Conservation (phyloP, 164 flowering plant genomes). For the Chloranthus sessilifolius region DNA sequence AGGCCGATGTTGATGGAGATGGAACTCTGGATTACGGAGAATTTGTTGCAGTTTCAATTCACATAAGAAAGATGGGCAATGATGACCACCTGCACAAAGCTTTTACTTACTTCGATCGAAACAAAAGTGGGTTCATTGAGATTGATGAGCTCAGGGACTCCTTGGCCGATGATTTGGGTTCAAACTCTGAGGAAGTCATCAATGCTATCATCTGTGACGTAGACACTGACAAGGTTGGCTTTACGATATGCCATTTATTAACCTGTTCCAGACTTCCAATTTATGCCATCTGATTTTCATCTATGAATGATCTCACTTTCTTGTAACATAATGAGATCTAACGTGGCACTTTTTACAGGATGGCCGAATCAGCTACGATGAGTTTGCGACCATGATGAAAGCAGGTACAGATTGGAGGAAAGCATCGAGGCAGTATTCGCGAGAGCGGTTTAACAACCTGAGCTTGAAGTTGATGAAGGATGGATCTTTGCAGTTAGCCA, state of each 20-base stretch:
- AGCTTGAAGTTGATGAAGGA: constrained; percentile 64
- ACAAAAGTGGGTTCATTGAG: constrained; percentile 70
- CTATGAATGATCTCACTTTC: background rate
- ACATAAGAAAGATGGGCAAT: constrained; percentile 71
- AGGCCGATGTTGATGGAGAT: constrained; percentile 86
- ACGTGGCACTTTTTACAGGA: constrained; percentile 40
- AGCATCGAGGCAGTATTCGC: constrained; percentile 79
- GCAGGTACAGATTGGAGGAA: constrained; percentile 94
- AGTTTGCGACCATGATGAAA: constrained; percentile 82
- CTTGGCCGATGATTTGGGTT: constrained; percentile 64
- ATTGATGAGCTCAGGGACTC: constrained; percentile 80
- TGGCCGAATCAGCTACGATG: constrained; percentile 77
- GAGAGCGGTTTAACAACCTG: constrained; percentile 70
- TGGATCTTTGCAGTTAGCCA: constrained; percentile 45
- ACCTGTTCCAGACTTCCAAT: no score
- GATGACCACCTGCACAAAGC: constrained; percentile 86
- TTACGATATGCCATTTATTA: background rate
- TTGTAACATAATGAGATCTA: background rate
- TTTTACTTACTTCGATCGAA: constrained; percentile 62
- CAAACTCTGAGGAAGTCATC: constrained; percentile 67
- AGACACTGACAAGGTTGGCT: constrained; percentile 86
- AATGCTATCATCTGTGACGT: constrained; percentile 80
- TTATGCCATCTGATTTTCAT: background rate
- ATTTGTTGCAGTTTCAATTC: constrained; percentile 78
- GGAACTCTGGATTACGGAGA: constrained; percentile 76